Percentiles rank a stretch among this genome's conserved stretches.
These are phyloP conservation scores for Gaultheria prostrata DNA, from an alignment of 148 eudicot genomes.

Conservation along the genomic window DNA sequence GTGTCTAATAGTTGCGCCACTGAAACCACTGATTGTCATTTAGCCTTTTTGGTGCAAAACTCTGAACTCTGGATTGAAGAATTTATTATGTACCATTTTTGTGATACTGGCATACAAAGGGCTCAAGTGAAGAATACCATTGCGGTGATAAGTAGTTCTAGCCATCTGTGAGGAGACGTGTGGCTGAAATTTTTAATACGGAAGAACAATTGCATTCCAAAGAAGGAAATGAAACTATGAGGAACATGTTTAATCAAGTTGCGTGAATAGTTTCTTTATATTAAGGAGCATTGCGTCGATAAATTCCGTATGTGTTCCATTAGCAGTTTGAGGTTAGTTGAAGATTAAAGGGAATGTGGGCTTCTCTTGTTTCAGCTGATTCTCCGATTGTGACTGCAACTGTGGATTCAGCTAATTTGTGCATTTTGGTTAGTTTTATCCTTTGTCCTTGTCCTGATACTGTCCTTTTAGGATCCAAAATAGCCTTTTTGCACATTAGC, in stretches of 20 bases:
- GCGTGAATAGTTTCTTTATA: background rate
- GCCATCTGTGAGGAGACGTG: background rate
- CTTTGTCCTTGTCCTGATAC: background rate
- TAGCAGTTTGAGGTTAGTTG: background rate
- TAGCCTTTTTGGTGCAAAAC: background rate
- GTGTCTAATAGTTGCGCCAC: background rate
- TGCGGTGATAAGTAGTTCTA: background rate
- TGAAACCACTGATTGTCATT: background rate
- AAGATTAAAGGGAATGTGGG: background rate
- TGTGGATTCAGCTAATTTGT: background rate
- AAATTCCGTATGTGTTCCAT: background rate
- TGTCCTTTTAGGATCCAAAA: background rate
- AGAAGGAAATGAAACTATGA: background rate
- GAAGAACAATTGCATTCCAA: background rate
- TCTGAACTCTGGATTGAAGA: background rate
- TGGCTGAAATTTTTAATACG: background rate
- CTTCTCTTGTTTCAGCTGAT: background rate
- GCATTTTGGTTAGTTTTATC: background rate
- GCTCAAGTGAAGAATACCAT: background rate
- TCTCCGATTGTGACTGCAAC: background rate
- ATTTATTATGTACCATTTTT: background rate
- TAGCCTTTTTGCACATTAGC: background rate
- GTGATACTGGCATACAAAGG: too few relatives aligned
- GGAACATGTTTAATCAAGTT: background rate
- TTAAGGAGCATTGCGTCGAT: background rate